These are phyloP conservation scores for Ascochyta clinopodiicola DNA, from an alignment of 2,329 filamentous ascomycete species.

Conservation along the genomic window DNA sequence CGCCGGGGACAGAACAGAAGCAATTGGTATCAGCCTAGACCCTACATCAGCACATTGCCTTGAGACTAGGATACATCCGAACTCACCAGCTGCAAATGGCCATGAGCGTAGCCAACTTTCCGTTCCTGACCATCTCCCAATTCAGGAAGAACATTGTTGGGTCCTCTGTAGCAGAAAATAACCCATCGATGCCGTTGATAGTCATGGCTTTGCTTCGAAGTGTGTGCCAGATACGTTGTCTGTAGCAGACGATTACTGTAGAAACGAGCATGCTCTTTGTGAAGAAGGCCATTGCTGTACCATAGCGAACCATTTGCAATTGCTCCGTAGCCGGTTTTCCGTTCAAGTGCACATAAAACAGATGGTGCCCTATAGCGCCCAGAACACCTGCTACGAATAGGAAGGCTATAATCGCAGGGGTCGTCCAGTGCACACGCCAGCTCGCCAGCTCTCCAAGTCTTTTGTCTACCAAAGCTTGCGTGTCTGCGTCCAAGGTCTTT, in stretches of 20 bases:
- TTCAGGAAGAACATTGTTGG: slow-evolving; percentile 42
- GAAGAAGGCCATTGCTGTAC: slow-evolving; percentile 48
- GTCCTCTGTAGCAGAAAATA: slow-evolving; percentile 47
- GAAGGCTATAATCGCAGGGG: slow-evolving; percentile 35
- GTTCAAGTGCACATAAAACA: slow-evolving; percentile 43
- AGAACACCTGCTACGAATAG: slow-evolving; percentile 41
- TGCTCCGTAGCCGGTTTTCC: slow-evolving; percentile 41
- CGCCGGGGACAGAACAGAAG: slow-evolving; percentile 47
- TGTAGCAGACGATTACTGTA: slow-evolving; percentile 43
- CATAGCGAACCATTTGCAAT: slow-evolving; percentile 44
- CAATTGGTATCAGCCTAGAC: slow-evolving; percentile 45
- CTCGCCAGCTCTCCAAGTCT: slow-evolving; percentile 44
- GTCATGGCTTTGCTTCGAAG: slow-evolving; percentile 47
- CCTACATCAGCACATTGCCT: slow-evolving; percentile 8
- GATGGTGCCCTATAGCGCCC: slow-evolving; percentile 45
- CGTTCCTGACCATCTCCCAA: slow-evolving; percentile 45
- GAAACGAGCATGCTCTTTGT: slow-evolving; percentile 47
- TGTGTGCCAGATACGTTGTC: slow-evolving; percentile 49
- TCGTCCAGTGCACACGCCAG: slow-evolving; percentile 47
- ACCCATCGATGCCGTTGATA: slow-evolving; percentile 46
- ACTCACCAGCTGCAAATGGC: slow-evolving; percentile 44
- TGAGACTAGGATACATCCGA: neutral
- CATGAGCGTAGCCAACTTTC: slow-evolving; percentile 47
- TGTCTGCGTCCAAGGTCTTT: slow-evolving; percentile 39
- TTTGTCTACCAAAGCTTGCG: slow-evolving; percentile 42